phyloP scores from a whole-genome alignment of 345 rosid genomes.

The Toxicodendron radicans region DNA sequence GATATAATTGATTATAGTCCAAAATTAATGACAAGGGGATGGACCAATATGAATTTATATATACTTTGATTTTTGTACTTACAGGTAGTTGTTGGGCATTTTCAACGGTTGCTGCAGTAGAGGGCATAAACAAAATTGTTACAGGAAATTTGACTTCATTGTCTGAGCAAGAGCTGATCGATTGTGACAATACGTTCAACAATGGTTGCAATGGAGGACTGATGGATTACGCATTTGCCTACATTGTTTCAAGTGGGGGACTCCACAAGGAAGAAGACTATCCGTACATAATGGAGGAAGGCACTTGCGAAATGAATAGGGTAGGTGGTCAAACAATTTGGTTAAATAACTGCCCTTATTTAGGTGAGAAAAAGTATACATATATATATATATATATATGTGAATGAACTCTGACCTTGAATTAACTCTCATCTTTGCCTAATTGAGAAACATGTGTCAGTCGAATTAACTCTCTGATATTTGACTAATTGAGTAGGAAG shows the following conservation, averaged over 20 bases:
- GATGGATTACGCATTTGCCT: conserved; percentile 59
- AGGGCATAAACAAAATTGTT: conserved; percentile 64
- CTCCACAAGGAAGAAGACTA: conserved; percentile 67
- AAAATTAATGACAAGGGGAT: neutral
- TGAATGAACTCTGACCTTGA: too few relatives aligned
- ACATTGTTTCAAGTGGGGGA: conserved; percentile 47
- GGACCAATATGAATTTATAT: neutral
- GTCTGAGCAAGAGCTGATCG: conserved; percentile 62
- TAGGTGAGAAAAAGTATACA: too few relatives aligned
- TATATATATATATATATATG: too few relatives aligned
- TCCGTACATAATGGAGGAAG: conserved; percentile 66
- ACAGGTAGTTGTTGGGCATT: conserved; percentile 74
- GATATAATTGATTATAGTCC: neutral
- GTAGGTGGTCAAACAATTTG: conserved; percentile 14
- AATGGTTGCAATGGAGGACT: conserved; percentile 64
- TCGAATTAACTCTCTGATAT: too few relatives aligned
- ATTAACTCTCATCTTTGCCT: too few relatives aligned
- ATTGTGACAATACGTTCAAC: conserved; percentile 49
- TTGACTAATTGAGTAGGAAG: too few relatives aligned
- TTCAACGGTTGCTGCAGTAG: conserved; percentile 65
- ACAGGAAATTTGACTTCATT: conserved; percentile 55
- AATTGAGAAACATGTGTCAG: too few relatives aligned
- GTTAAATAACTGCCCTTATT: neutral
- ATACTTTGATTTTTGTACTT: neutral
- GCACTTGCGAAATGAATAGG: conserved; percentile 50